Base-by-base conservation (phyloP, 768 basidiomycete species). In the Hericium coralloides region DNA sequence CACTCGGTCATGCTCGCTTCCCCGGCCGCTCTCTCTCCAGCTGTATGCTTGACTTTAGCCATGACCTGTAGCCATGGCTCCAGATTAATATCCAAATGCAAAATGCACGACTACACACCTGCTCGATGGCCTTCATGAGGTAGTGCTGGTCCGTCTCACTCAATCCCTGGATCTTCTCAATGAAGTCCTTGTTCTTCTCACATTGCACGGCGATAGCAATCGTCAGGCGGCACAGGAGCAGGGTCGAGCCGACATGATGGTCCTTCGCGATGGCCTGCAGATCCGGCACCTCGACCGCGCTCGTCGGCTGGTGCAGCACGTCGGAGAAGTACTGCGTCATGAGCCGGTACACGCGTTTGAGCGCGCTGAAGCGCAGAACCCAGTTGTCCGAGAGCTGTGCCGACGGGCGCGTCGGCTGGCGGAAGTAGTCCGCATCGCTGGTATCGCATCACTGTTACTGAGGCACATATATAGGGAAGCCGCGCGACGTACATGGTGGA, bases 61-160 rank as follows among this genome's bases (percentile, higher is more conserved):
- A 92, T 92, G 51, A 89, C 81, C 89, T n/a, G n/a, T n/a, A n/a
- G n/a, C n/a, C n/a, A n/a, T n/a, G n/a, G n/a, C n/a, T n/a, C n/a
- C n/a, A n/a, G n/a, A n/a, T n/a, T n/a, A n/a, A n/a, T n/a, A 14
- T 31, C 38, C 43, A 17, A 1, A 12, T 8, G 43, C n/a, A 45
- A 7, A n/a, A 31, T 3, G 12, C 26, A 9, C 4, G 38, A 69
- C 79, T 54, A n/a, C n/a, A n/a, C 58, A 91, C 93, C 78, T 91
- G 88, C 70, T 97, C 94, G 58, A 97, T 95, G 41, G 91, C 89
- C 70, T 81, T 87, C 95, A 97, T 98, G 54, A 97, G 73, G 65
- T 83, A 78, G 67, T 92, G 89, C 72, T 97, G 94, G 66, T 93
- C 85, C 17, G 73, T 77, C 69, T 95, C 89, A 59, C 81, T 86